These are phyloP conservation scores for Zygosaccharomyces sapae DNA, from an alignment of 1,139 yeast genomes.

Conservation along the genomic window DNA sequence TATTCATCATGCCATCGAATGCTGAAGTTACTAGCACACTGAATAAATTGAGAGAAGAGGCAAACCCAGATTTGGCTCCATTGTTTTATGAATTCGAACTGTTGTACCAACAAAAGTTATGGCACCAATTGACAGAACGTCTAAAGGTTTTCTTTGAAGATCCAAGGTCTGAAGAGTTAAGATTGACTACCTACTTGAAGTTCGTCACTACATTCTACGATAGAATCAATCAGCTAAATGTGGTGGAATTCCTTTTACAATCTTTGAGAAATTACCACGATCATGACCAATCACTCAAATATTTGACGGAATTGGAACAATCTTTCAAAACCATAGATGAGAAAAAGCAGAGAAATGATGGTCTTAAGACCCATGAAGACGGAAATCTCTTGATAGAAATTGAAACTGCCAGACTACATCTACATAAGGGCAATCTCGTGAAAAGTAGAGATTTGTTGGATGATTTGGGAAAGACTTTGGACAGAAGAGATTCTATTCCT, in stretches of 20 bases:
- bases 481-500: constrained; percentile 57
- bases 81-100: constrained; percentile 77
- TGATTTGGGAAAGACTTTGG: constrained; percentile 54
- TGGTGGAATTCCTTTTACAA: constrained; percentile 67
- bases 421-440: constrained; percentile 53
- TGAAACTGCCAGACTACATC: constrained; percentile 70
- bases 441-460: constrained; percentile 72
- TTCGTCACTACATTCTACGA: constrained; percentile 65
- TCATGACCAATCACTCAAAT: constrained; percentile 51
- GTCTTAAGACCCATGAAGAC: constrained; percentile 35
- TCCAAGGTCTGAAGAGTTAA: constrained; percentile 49
- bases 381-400: constrained; percentile 61
- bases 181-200: constrained; percentile 64
- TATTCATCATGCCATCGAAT: constrained; percentile 10
- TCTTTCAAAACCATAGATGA: constrained; percentile 41
- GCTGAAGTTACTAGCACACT: constrained; percentile 48
- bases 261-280: constrained; percentile 48
- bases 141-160: constrained; percentile 58
- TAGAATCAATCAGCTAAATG: constrained; percentile 73
- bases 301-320: constrained; percentile 49
- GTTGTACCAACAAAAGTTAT: constrained; percentile 74
- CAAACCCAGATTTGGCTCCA: constrained; percentile 57
- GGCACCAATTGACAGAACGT: constrained; percentile 73
- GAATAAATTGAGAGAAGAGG: constrained; percentile 63
- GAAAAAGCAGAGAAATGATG: constrained; percentile 35